Conservation (phyloP, 495 filamentous ascomycete species). For the Daldinia caldariorum region DNA sequence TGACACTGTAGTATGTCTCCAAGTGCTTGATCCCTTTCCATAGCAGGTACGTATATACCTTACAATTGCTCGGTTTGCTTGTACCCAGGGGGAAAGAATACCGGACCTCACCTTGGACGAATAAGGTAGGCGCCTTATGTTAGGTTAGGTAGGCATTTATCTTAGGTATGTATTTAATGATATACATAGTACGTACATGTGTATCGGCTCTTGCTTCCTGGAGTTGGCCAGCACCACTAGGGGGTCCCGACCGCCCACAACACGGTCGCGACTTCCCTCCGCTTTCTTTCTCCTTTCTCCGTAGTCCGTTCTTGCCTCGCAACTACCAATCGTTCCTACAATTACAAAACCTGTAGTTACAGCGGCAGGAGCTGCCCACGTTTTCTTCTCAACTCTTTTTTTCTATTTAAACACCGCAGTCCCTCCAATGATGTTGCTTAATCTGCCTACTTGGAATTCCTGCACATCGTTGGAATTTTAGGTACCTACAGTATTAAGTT, state of each 20-base stretch:
- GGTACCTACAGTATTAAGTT: neutral
- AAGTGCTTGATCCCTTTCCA: slow-evolving; percentile 25
- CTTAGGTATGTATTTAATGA: no score
- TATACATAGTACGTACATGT: no score
- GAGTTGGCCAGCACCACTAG: neutral
- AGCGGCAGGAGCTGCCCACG: no score
- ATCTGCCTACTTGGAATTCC: neutral
- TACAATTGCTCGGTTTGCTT: no score
- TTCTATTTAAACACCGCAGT: neutral
- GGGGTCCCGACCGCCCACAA: neutral
- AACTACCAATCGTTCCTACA: neutral
- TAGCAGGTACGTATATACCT: no score
- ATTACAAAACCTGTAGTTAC: neutral
- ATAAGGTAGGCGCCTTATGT: no score
- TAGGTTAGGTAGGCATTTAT: no score
- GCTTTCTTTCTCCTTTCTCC: neutral
- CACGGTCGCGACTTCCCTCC: neutral
- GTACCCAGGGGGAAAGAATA: no score
- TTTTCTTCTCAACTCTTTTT: neutral
- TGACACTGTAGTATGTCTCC: slow-evolving; percentile 20
- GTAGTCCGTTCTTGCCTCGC: neutral
- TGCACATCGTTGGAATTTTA: neutral
- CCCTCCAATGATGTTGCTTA: neutral
- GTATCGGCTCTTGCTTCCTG: no score
- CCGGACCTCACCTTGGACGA: no score